Evolutionary conservation across 306 rosid species (phyloP).

Genomic region (Cercis canadensis): DNA sequence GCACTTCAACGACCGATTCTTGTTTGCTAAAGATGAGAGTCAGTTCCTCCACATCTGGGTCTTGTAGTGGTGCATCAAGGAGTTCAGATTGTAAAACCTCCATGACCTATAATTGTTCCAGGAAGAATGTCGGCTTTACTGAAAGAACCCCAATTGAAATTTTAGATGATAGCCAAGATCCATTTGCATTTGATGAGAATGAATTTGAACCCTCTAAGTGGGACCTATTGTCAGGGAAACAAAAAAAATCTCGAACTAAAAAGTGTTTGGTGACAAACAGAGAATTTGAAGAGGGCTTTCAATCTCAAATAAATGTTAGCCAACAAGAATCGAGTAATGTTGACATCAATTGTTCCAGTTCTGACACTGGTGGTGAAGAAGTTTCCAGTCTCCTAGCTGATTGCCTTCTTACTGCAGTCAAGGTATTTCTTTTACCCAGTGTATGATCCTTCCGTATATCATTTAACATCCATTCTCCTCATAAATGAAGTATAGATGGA

Average conservation of each 20-base stretch:
- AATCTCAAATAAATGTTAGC: slow-evolving; percentile 51
- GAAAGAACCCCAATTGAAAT: slow-evolving; percentile 47
- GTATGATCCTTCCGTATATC: slow-evolving; percentile 16
- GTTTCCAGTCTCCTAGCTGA: slow-evolving; percentile 58
- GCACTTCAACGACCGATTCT: slow-evolving; percentile 66
- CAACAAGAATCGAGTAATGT: slow-evolving; percentile 60
- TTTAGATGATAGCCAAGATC: slow-evolving; percentile 74
- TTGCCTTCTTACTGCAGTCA: slow-evolving; percentile 37
- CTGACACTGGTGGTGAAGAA: slow-evolving; percentile 52
- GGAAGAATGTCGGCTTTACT: slow-evolving; percentile 50
- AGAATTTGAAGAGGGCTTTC: slow-evolving; percentile 60
- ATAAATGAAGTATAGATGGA: neutral
- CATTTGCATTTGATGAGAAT: slow-evolving; percentile 96
- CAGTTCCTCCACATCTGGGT: slow-evolving; percentile 66
- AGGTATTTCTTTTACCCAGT: slow-evolving; percentile 21
- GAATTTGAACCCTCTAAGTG: slow-evolving; percentile 86
- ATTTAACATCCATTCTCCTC: slow-evolving; percentile 18
- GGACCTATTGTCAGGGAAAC: slow-evolving; percentile 84
- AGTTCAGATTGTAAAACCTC: neutral
- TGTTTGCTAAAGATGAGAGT: slow-evolving; percentile 64
- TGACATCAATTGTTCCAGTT: slow-evolving; percentile 53
- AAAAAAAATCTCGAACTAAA: slow-evolving; percentile 47
- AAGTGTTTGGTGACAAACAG: slow-evolving; percentile 40
- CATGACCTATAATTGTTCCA: slow-evolving; percentile 43
- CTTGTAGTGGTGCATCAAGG: slow-evolving; percentile 56